These are phyloP conservation scores for Didymella pomorum DNA, from an alignment of 2,329 filamentous ascomycete genomes.

Conservation along the genomic window DNA sequence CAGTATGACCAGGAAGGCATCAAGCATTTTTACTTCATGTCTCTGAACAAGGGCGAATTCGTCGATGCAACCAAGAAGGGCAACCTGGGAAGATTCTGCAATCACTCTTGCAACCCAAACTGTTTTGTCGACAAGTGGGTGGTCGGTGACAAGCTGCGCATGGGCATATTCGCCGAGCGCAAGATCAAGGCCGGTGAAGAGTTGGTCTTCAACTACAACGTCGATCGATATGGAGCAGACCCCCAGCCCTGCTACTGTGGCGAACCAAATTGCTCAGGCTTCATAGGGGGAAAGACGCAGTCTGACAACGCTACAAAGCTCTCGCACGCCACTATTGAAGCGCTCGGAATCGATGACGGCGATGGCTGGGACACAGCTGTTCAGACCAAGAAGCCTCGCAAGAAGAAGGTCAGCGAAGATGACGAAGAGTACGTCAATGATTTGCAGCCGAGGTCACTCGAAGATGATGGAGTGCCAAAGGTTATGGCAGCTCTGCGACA, in stretches of 20 bases:
- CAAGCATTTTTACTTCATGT: slow-evolving; percentile 99
- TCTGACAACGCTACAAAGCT: slow-evolving; percentile 94
- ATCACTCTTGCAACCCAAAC: slow-evolving; percentile 98
- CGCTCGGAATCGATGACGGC: slow-evolving; percentile 90
- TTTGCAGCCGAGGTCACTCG: slow-evolving; percentile 78
- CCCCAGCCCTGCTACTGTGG: slow-evolving; percentile 97
- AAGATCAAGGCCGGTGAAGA: slow-evolving; percentile 88
- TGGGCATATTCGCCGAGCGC: slow-evolving; percentile 96
- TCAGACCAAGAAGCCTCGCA: slow-evolving; percentile 87
- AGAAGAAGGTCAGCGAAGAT: slow-evolving; percentile 90
- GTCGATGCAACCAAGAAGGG: slow-evolving; percentile 97
- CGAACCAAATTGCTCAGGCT: slow-evolving; percentile 93
- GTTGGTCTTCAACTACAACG: slow-evolving; percentile 99
- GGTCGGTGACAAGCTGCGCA: slow-evolving; percentile 93
- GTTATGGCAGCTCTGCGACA: slow-evolving; percentile 97
- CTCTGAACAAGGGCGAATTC: slow-evolving; percentile 92
- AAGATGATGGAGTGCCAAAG: slow-evolving; percentile 85
- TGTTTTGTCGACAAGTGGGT: slow-evolving; percentile 99
- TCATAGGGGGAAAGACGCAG: slow-evolving; percentile 97
- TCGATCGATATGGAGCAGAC: slow-evolving; percentile 95
- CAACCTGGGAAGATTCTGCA: slow-evolving; percentile 96
- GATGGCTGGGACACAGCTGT: slow-evolving; percentile 93
- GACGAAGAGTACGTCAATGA: slow-evolving; percentile 97
- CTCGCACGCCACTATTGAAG: slow-evolving; percentile 87
- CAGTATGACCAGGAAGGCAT: slow-evolving; percentile 96